Evolutionary conservation across 2,329 filamentous ascomycete species (phyloP).

Genomic region (Emmonsia crescens): DNA sequence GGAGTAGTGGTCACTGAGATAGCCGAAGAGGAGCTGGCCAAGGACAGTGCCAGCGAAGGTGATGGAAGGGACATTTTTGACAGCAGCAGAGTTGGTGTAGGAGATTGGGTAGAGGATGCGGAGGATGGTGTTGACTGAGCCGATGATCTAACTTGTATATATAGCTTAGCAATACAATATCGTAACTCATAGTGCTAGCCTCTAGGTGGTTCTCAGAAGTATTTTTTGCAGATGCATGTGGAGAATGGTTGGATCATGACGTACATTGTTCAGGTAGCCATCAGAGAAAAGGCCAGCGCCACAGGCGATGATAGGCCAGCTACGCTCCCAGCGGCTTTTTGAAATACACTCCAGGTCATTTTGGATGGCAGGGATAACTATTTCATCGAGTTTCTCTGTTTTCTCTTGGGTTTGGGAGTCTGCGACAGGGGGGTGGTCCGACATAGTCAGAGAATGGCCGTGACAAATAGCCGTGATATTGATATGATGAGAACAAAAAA

Average conservation of each 20-base stretch:
- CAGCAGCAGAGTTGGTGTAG: slow-evolving; percentile 60
- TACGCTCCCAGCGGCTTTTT: slow-evolving; percentile 41
- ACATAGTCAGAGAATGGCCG: not conserved
- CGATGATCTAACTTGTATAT: slow-evolving; percentile 53
- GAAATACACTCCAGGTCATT: slow-evolving; percentile 5
- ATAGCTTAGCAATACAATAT: not conserved
- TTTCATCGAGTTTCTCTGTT: not conserved
- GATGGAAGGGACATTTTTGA: slow-evolving; percentile 67
- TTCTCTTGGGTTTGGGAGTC: slow-evolving; percentile 4
- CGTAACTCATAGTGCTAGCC: not conserved
- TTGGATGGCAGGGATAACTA: not conserved
- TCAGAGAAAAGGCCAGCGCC: slow-evolving; percentile 85
- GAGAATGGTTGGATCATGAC: slow-evolving; percentile 11
- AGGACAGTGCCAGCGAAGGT: slow-evolving; percentile 41
- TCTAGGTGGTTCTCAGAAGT: too few species aligned
- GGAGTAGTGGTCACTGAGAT: slow-evolving; percentile 64
- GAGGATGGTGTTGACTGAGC: slow-evolving; percentile 73
- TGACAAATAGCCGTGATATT: not conserved
- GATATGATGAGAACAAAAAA: not conserved
- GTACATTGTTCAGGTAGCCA: slow-evolving; percentile 80
- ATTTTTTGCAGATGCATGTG: not conserved
- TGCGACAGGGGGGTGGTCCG: not conserved
- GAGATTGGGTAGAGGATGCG: slow-evolving; percentile 53
- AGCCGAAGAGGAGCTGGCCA: slow-evolving; percentile 22
- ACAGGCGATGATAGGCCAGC: slow-evolving; percentile 72